phyloP scores from a whole-genome alignment of 2,329 filamentous ascomycete species.

The Hypomyces perniciosus region DNA sequence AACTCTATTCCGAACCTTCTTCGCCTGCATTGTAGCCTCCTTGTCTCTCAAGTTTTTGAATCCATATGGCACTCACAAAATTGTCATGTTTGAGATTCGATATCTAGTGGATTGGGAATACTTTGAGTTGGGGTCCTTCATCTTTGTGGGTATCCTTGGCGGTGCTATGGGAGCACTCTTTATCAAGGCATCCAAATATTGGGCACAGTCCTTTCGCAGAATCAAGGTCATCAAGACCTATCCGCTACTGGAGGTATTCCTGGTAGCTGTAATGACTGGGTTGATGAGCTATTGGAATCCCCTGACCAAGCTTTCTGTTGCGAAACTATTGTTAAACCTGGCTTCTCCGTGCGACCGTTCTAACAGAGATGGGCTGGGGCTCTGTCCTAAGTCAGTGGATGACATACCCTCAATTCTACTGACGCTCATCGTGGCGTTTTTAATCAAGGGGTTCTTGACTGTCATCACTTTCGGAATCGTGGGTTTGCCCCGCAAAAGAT shows the following conservation, averaged over 20 bases:
- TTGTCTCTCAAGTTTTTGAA: slow-evolving; percentile 91
- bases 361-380: slow-evolving; percentile 57
- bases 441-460: slow-evolving; percentile 86
- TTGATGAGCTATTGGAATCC: slow-evolving; percentile 89
- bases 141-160: slow-evolving; percentile 78
- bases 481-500: slow-evolving; percentile 25
- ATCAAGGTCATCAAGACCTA: slow-evolving; percentile 73
- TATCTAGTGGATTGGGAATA: slow-evolving; percentile 89
- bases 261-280: slow-evolving; percentile 82
- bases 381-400: slow-evolving; percentile 67
- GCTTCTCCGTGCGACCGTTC: slow-evolving; percentile 79
- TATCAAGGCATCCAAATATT: slow-evolving; percentile 88
- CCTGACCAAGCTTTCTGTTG: slow-evolving; percentile 82
- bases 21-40: slow-evolving; percentile 92
- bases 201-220: slow-evolving; percentile 83
- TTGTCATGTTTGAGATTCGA: slow-evolving; percentile 91
- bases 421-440: slow-evolving; percentile 68
- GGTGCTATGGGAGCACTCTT: slow-evolving; percentile 84
- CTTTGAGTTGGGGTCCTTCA: slow-evolving; percentile 82
- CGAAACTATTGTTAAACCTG: slow-evolving; percentile 83
- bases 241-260: slow-evolving; percentile 78
- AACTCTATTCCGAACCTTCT: slow-evolving; percentile 94
- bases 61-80: slow-evolving; percentile 92
- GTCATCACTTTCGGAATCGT: slow-evolving; percentile 87
- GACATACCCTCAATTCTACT: slow-evolving; percentile 73